Evolutionary conservation across 306 rosid genomes (phyloP).

Genomic region (Vachellia collinsii): DNA sequence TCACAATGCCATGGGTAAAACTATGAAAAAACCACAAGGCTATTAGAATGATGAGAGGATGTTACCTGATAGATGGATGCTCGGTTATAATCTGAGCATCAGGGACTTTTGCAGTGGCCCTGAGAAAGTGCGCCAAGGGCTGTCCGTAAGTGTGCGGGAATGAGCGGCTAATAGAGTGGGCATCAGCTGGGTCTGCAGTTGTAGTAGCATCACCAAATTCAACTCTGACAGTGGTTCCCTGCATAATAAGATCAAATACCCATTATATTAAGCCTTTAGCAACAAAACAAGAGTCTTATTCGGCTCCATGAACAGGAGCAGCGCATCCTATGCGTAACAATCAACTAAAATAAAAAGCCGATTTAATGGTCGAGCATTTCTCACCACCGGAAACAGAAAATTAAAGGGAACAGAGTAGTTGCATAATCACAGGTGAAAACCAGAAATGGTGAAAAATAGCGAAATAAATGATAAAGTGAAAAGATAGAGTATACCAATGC

Average conservation of each 20-base stretch:
- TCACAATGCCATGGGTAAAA: slow-evolving; percentile 11
- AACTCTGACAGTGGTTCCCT: slow-evolving; percentile 97
- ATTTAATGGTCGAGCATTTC: neutral
- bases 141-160: slow-evolving; percentile 85
- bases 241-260: slow-evolving; percentile 28
- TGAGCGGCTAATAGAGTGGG: slow-evolving; percentile 55
- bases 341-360: neutral
- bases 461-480: neutral
- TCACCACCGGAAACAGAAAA: neutral
- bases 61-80: slow-evolving; percentile 73
- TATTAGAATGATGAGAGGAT: neutral
- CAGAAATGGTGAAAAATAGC: neutral
- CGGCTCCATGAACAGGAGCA: neutral
- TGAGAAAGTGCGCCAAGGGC: slow-evolving; percentile 97
- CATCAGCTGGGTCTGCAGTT: slow-evolving; percentile 76
- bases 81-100: slow-evolving; percentile 93
- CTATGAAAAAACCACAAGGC: neutral
- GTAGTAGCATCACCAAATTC: slow-evolving; percentile 92
- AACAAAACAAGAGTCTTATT: neutral
- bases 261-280: neutral
- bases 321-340: neutral
- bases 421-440: neutral
- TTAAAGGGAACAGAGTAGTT: neutral
- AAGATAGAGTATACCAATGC: neutral
- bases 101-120: slow-evolving; percentile 87